These are phyloP conservation scores for Fragilaria crotonensis DNA, from an alignment of 108 stramenopile species.

Conservation along the genomic window DNA sequence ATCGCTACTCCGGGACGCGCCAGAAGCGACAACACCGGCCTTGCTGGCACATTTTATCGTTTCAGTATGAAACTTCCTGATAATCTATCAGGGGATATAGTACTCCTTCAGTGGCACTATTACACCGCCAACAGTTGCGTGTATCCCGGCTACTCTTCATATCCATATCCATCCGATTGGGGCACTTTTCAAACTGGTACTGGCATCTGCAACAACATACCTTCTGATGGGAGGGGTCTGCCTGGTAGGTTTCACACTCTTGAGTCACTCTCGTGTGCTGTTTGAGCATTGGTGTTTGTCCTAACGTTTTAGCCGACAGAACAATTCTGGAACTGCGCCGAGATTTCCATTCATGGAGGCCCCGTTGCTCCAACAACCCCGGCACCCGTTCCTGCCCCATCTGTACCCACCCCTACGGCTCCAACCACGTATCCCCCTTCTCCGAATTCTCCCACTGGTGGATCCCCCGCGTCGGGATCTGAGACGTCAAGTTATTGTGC, in stretches of 20 bases:
- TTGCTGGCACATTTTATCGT: constrained; percentile 9
- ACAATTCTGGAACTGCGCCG: constrained; percentile 71
- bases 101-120: constrained; percentile 74
- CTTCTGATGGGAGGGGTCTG: too few relatives aligned
- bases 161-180: constrained; percentile 5
- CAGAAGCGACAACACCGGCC: too few relatives aligned
- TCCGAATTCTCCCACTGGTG: too few relatives aligned
- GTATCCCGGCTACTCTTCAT: background rate
- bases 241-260: too few relatives aligned
- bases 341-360: constrained; percentile 33
- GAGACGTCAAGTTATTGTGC: too few relatives aligned
- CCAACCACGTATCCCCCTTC: too few relatives aligned
- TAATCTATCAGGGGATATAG: constrained; percentile 40
- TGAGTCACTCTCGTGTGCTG: too few relatives aligned
- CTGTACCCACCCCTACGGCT: constrained; percentile 5
- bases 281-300: too few relatives aligned
- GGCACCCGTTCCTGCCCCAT: background rate
- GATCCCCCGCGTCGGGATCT: too few relatives aligned
- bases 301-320: too few relatives aligned
- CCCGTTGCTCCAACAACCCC: background rate
- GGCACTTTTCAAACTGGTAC: background rate
- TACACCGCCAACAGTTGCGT: constrained; percentile 44
- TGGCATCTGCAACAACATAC: background rate
- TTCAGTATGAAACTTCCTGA: constrained; percentile 44
- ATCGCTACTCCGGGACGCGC: constrained; percentile 20